These are phyloP conservation scores for Earliella scabrosa DNA, from an alignment of 1,284 basidiomycete species.

Conservation along the genomic window DNA sequence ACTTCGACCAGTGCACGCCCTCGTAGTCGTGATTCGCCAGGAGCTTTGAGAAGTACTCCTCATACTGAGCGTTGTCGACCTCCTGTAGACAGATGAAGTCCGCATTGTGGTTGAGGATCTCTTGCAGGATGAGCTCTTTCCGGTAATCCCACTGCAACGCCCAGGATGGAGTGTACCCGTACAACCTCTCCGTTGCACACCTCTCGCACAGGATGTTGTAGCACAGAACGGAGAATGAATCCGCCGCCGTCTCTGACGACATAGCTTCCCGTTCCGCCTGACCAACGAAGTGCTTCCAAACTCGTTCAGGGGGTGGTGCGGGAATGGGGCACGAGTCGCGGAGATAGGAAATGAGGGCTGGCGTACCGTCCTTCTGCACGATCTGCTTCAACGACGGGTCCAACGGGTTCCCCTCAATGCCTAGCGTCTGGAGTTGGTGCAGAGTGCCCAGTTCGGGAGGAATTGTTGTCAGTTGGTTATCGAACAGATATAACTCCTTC, in stretches of 20 bases:
- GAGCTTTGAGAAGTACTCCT: constrained; percentile 89
- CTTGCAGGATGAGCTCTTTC: constrained; percentile 88
- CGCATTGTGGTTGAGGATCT: constrained; percentile 83
- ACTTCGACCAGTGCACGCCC: constrained; percentile 94
- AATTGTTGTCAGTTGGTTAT: constrained; percentile 88
- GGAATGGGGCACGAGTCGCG: constrained; percentile 89
- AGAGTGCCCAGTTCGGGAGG: constrained; percentile 90
- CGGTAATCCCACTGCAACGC: constrained; percentile 96
- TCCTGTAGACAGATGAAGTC: constrained; percentile 97
- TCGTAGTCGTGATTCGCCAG: constrained; percentile 86
- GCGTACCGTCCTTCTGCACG: constrained; percentile 93
- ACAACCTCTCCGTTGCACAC: constrained; percentile 89
- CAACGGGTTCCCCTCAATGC: constrained; percentile 96
- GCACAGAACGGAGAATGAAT: constrained; percentile 83
- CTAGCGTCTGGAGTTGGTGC: constrained; percentile 92
- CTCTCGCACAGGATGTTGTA: constrained; percentile 97
- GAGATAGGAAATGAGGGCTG: constrained; percentile 85
- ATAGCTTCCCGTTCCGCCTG: constrained; percentile 68
- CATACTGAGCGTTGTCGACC: constrained; percentile 92
- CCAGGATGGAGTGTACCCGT: constrained; percentile 98
- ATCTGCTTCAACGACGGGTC: constrained; percentile 79
- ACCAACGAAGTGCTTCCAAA: constrained; percentile 80
- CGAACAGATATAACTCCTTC: constrained; percentile 94
- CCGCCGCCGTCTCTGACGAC: constrained; percentile 58
- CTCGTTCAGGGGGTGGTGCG: constrained; percentile 81